Base-by-base conservation (phyloP, 306 rosid genomes). In the Lathyrus tuberosus region DNA sequence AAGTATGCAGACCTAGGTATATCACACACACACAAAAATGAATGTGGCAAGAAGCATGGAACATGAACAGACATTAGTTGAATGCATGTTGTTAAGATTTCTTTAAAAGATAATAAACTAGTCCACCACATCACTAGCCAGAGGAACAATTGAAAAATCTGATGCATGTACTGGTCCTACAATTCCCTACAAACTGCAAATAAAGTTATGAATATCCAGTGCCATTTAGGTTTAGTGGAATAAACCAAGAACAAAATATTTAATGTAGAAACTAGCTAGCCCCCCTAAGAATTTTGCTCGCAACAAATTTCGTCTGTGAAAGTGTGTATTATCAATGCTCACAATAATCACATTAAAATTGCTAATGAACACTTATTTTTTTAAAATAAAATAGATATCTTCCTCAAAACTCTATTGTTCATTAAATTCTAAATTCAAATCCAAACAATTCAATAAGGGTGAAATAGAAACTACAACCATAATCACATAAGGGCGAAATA, bases 241-340 rank as follows among this genome's bases (percentile, higher is more conserved):
- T 73, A 15, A 20, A 26, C 71, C n/a, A 41, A 30, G n/a, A 56
- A 65, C 46, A 58, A 18, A 67, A 46, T 57, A 46, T 66, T 13
- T 48, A 42, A 66, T 72, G 83, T 68, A 72, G 47, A 86, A 70
- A 41, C 24, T 85, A 70, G 33, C 74, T 63, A 62, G 69, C 49
- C 26, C 62, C 40, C 42, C 75, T 76, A 73, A 49, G 82, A 53
- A 62, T 80, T 87, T 60, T 78, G 91, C 47, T 82, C 91, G 28
- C 85, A 68, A 71, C 84, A 79, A 60, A 92, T 89, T 78, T 81
- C 86, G 24, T 88, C 93, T 65, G 76, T 76, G 84, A 92, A 89
- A 67, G 96, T 86, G 70, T 92, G 91, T 16, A 84, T 78, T 42
- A 92, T n/a, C n/a, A n/a, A n/a, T n/a, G n/a, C n/a, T n/a, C n/a